phyloP scores from a whole-genome alignment of 352 stramenopile genomes.

The Pythium phragmiticola region DNA sequence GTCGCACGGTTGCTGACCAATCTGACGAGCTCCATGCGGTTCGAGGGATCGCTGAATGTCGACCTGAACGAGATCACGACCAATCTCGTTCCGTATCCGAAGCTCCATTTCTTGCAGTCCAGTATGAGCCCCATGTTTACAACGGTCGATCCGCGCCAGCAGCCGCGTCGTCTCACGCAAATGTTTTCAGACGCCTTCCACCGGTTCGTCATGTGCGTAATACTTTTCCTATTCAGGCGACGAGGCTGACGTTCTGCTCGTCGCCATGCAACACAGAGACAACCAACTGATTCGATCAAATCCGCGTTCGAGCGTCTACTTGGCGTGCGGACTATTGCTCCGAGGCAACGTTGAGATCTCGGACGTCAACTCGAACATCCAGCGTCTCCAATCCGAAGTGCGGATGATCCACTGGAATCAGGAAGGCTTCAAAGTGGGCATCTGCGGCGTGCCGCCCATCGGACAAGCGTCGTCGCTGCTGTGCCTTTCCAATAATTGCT shows the following conservation, averaged over 20 bases:
- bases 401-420: constrained; percentile 91
- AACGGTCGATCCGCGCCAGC: constrained; percentile 45
- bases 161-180: constrained; percentile 54
- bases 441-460: constrained; percentile 68
- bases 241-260: background rate
- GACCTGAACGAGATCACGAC: constrained; percentile 99
- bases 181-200: constrained; percentile 72
- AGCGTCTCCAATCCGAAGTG: constrained; percentile 76
- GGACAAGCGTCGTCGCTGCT: constrained; percentile 65
- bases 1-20: constrained; percentile 97
- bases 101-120: constrained; percentile 97
- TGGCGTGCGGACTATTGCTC: constrained; percentile 86
- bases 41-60: constrained; percentile 98
- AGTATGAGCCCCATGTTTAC: constrained; percentile 69
- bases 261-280: constrained; percentile 32
- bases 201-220: constrained; percentile 28
- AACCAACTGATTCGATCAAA: constrained; percentile 79
- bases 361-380: constrained; percentile 87
- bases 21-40: constrained; percentile 98
- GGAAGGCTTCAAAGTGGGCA: constrained; percentile 89
- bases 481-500: constrained; percentile 87
- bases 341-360: constrained; percentile 84
- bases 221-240: background rate
- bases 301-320: constrained; percentile 65
- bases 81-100: constrained; percentile 98